Conservation (phyloP, 2,329 filamentous ascomycete species). For the Dactylellina leptospora region DNA sequence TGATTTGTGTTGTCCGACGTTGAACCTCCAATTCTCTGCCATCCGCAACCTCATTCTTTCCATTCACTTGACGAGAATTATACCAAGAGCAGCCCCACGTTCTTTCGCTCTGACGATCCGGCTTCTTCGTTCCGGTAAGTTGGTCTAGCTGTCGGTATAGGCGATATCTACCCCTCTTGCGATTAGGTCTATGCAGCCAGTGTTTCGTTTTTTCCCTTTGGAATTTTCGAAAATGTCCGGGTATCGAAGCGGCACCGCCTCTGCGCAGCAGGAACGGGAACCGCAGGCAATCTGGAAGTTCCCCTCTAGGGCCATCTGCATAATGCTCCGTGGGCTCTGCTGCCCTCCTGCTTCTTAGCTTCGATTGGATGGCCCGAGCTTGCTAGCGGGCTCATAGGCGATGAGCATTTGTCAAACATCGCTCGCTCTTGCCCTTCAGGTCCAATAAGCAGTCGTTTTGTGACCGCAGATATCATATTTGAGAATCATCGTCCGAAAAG, state of each 20-base stretch:
- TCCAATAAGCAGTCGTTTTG: background rate
- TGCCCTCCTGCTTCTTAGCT: constrained; percentile 10
- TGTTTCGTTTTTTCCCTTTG: background rate
- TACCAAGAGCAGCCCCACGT: background rate
- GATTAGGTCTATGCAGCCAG: background rate
- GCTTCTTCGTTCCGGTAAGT: background rate
- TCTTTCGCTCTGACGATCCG: background rate
- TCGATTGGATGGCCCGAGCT: constrained; percentile 6
- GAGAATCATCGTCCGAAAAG: too few relatives aligned
- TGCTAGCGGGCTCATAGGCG: background rate
- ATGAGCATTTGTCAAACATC: constrained; percentile 32
- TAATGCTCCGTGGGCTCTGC: constrained; percentile 32
- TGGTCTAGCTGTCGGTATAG: background rate
- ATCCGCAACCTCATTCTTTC: too few relatives aligned
- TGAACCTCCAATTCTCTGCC: background rate
- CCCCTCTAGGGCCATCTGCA: constrained; percentile 1
- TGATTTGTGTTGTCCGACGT: constrained; percentile 9
- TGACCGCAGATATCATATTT: background rate
- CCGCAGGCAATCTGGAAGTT: background rate
- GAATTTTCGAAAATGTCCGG: constrained; percentile 4
- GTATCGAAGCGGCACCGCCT: background rate
- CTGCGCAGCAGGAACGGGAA: background rate
- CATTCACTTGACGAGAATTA: background rate
- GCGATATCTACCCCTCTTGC: background rate
- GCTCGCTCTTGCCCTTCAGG: background rate